Conservation (phyloP, 768 basidiomycete genomes). For the Coprinellus aureogranulatus region DNA sequence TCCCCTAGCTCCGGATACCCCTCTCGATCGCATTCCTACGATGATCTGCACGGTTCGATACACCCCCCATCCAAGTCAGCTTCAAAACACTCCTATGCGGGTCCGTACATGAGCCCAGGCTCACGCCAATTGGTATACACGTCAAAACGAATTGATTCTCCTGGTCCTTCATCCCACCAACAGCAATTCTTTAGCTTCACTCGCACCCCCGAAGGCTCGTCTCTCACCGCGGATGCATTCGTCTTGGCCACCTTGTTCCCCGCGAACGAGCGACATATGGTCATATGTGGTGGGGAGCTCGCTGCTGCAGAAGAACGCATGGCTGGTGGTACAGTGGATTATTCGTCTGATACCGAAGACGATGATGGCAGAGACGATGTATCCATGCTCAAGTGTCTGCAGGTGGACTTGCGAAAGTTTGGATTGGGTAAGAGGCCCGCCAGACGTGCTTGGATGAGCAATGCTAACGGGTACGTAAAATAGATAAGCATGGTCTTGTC, state of each 20-base stretch:
- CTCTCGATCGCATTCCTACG: slow-evolving; percentile 3
- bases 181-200: slow-evolving; percentile 80
- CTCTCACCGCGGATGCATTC: slow-evolving; percentile 68
- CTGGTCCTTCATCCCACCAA: slow-evolving; percentile 1
- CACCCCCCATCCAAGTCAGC: background rate
- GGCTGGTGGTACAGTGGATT: slow-evolving; percentile 9
- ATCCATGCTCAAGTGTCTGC: slow-evolving; percentile 59
- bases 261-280: slow-evolving; percentile 67
- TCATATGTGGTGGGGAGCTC: slow-evolving; percentile 69
- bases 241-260: slow-evolving; percentile 71
- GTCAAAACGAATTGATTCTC: slow-evolving; percentile 6
- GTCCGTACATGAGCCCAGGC: too few species aligned
- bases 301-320: slow-evolving; percentile 51
- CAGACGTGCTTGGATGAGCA: background rate
- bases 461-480: background rate
- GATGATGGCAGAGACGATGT: slow-evolving; percentile 29
- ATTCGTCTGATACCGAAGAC: slow-evolving; percentile 27
- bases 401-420: slow-evolving; percentile 71
- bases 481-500: slow-evolving; percentile 78
- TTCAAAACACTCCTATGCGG: background rate
- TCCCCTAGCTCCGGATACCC: slow-evolving; percentile 30
- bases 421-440: slow-evolving; percentile 53
- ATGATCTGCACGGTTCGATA: background rate
- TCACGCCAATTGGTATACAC: background rate
- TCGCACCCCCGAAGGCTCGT: slow-evolving; percentile 72